A percentile compares a stretch with the other conserved stretches of the same genome.
phyloP scores from a whole-genome alignment of 2,329 filamentous ascomycete species.

The Macrophomina phaseolina region DNA sequence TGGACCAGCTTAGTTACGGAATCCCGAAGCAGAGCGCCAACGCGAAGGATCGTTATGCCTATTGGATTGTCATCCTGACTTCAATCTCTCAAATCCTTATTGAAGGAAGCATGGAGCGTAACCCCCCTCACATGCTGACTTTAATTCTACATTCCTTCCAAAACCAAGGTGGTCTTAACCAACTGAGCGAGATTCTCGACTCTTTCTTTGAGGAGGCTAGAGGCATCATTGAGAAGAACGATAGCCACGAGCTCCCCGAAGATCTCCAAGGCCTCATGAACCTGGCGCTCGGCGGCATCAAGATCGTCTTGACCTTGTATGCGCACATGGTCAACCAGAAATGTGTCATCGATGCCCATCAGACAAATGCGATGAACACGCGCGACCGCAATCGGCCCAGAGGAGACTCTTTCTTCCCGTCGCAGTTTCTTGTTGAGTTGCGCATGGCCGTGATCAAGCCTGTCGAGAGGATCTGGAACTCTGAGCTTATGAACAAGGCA shows the following conservation, averaged over 20 bases:
- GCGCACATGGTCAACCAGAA: constrained; percentile 77
- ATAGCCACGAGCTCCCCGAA: constrained; percentile 53
- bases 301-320: constrained; percentile 85
- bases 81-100: constrained; percentile 79
- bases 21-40: constrained; percentile 56
- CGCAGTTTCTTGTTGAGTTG: constrained; percentile 85
- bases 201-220: constrained; percentile 68
- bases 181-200: constrained; percentile 73
- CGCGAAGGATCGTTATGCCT: constrained; percentile 70
- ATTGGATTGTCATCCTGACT: constrained; percentile 81
- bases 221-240: constrained; percentile 50
- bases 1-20: constrained; percentile 67
- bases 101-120: constrained; percentile 60
- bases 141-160: constrained; percentile 88
- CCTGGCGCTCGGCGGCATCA: constrained; percentile 68
- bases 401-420: constrained; percentile 66
- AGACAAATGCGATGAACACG: constrained; percentile 62
- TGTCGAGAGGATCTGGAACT: constrained; percentile 82
- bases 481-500: constrained; percentile 79
- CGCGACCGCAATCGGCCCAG: constrained; percentile 62
- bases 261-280: constrained; percentile 43
- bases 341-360: constrained; percentile 76
- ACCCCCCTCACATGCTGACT: constrained; percentile 56
- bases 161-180: constrained; percentile 74
- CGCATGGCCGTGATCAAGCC: constrained; percentile 79